A percentile compares a stretch with the other conserved stretches of the same genome.
Evolutionary conservation across 208 protist species (phyloP).

Genomic region (Trypanosoma avium): DNA sequence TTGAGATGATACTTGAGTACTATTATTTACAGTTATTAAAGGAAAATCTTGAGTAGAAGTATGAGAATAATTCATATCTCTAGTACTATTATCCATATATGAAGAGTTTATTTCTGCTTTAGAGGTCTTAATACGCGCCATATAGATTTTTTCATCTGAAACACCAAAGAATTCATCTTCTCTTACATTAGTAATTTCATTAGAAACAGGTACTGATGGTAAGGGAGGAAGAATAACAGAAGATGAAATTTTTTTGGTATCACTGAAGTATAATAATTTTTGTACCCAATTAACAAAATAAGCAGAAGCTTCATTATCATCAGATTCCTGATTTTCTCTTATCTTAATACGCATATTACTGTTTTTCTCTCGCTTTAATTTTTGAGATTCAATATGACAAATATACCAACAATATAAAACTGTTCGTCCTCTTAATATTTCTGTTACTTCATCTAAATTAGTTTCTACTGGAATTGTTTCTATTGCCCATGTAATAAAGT

Average conservation of each 20-base stretch:
- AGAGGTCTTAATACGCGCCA: background rate
- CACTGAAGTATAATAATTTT: background rate
- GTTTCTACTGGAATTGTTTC: conserved; percentile 34
- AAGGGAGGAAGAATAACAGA: background rate
- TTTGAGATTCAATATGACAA: conserved; percentile 38
- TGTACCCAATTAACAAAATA: conserved; percentile 16
- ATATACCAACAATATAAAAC: conserved; percentile 60
- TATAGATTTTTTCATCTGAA: background rate
- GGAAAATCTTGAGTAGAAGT: background rate
- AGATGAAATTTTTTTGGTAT: background rate
- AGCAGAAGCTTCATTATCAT: background rate
- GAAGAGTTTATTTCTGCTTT: background rate
- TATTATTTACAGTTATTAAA: background rate
- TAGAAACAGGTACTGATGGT: background rate
- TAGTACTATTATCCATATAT: background rate
- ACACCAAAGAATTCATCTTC: background rate
- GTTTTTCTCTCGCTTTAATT: background rate
- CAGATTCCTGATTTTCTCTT: background rate
- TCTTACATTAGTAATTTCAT: background rate
- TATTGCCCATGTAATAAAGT: conserved; percentile 64
- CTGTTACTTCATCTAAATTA: conserved; percentile 42
- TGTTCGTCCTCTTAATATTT: conserved; percentile 51
- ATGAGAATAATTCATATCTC: background rate
- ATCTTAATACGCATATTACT: background rate
- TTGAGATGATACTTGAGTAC: background rate